phyloP scores from a whole-genome alignment of 1,139 yeast genomes.

The Lodderomyces oxycetoniae region DNA sequence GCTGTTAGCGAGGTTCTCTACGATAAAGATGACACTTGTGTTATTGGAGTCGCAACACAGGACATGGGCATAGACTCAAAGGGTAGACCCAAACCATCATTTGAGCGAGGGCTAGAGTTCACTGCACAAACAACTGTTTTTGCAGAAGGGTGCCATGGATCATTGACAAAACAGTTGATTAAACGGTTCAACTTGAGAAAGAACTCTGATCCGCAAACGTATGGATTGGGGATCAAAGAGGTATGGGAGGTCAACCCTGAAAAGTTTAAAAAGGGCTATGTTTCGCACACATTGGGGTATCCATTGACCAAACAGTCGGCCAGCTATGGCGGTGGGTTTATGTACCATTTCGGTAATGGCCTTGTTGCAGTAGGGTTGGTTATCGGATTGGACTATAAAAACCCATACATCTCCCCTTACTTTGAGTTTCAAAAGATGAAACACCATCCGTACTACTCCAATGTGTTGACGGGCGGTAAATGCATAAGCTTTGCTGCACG shows the following conservation, averaged over 20 bases:
- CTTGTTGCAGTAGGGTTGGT: constrained; percentile 87
- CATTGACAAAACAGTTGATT: constrained; percentile 74
- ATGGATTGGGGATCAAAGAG: constrained; percentile 92
- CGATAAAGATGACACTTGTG: constrained; percentile 38
- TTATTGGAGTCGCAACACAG: constrained; percentile 88
- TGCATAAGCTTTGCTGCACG: constrained; percentile 94
- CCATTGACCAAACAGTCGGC: constrained; percentile 56
- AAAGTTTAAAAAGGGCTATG: constrained; percentile 74
- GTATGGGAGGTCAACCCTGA: constrained; percentile 94
- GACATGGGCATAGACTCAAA: constrained; percentile 79
- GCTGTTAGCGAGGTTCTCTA: constrained; percentile 81
- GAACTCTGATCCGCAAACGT: constrained; percentile 74
- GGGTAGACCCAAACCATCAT: constrained; percentile 72
- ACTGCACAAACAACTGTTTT: constrained; percentile 82
- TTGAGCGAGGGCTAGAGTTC: constrained; percentile 96
- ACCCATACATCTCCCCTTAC: constrained; percentile 93
- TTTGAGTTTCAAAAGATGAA: constrained; percentile 94
- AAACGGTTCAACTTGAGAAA: constrained; percentile 63
- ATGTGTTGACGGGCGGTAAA: constrained; percentile 78
- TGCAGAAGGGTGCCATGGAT: constrained; percentile 98
- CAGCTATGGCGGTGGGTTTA: constrained; percentile 94
- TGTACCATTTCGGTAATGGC: constrained; percentile 94
- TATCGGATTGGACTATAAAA: constrained; percentile 85
- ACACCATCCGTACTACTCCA: constrained; percentile 79
- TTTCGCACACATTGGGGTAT: constrained; percentile 85